These are phyloP conservation scores for Aspergillus hancockii DNA, from an alignment of 495 filamentous ascomycete species.

Conservation along the genomic window DNA sequence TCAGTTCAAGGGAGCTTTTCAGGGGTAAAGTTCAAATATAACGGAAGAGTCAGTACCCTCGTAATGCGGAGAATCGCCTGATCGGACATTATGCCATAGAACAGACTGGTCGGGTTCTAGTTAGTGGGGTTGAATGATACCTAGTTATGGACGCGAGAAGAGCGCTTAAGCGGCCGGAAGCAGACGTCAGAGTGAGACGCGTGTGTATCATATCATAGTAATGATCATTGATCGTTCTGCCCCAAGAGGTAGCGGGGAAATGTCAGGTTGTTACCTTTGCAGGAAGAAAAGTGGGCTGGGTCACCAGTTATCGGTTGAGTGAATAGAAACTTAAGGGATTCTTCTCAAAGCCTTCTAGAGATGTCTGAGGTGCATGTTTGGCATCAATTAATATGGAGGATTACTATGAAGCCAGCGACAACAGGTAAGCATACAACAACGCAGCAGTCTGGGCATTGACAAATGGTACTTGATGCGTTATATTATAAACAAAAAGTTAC, in stretches of 20 bases:
- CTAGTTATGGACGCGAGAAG: not conserved
- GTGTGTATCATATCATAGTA: not conserved
- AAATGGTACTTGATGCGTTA: too few relatives aligned
- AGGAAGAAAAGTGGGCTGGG: not conserved
- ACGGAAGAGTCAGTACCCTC: slow-evolving; percentile 51
- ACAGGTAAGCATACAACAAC: too few relatives aligned
- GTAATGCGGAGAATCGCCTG: slow-evolving; percentile 85
- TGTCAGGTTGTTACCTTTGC: not conserved
- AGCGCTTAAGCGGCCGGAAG: not conserved
- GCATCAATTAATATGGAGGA: not conserved
- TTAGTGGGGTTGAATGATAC: not conserved
- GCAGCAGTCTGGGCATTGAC: too few relatives aligned
- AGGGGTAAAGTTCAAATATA: not conserved
- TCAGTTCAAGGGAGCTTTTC: slow-evolving; percentile 34
- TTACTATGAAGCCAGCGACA: not conserved
- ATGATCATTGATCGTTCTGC: not conserved
- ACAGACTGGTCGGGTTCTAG: not conserved
- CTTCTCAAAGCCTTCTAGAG: not conserved
- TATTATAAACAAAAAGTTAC: too few relatives aligned
- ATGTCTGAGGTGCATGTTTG: not conserved
- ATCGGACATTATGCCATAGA: slow-evolving; percentile 63
- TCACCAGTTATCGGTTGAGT: not conserved
- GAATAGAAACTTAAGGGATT: not conserved
- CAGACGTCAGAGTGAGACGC: not conserved
- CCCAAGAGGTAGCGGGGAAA: not conserved